Base-by-base conservation (phyloP, 2,329 filamentous ascomycete genomes). In the Metarhizium brunneum region DNA sequence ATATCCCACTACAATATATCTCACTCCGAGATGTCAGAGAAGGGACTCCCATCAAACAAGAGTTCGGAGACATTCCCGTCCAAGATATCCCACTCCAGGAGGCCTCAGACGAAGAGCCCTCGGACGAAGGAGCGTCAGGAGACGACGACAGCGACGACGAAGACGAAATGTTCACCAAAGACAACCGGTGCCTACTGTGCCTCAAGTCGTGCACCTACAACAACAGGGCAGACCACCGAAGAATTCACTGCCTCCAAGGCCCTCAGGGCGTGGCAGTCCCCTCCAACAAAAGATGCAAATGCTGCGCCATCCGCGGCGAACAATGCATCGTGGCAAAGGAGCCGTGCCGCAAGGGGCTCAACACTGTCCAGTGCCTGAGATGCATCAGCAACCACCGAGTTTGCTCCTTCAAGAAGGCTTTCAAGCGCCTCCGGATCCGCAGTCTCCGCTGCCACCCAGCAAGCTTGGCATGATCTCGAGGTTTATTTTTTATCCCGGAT, bases 391-490 rank as follows among this genome's bases (percentile, higher is more conserved):
- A 38, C 36, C 29, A 16, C n/a, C 14, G 18, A 29, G 1, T 5
- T 16, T 56, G 54, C 54, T 56, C 54, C n/a, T 56, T 56, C 13
- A 32, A 13, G 32, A 38, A 16, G 42, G 5, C n/a, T 13, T 56
- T 49, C n/a, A 29, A 13, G 30, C 43, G 42, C 35, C 16, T 53
- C 16, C 35, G 36, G 20, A 7, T 47, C 6, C 13, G 29, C 20
- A 13, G 16, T 2, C 2, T 50, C 16, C 42, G 6, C 35, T 25
- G 32, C 43, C 54, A 56, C n/a, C 54, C 54, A 4, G 54, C 47
- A 20, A 45, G 42, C 2, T 6, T 45, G 11, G 18, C 6, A 45
- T 45, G n/a, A 7, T 20, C 42, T 45, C 7, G 38, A 11, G 14
- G 11, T 5, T 16, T 5, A 11, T 40, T 40, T 0, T 14, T 16